Percentiles rank a stretch among this genome's conserved stretches.
phyloP scores from a whole-genome alignment of 208 protist species.

The Trypanosoma theileri region DNA sequence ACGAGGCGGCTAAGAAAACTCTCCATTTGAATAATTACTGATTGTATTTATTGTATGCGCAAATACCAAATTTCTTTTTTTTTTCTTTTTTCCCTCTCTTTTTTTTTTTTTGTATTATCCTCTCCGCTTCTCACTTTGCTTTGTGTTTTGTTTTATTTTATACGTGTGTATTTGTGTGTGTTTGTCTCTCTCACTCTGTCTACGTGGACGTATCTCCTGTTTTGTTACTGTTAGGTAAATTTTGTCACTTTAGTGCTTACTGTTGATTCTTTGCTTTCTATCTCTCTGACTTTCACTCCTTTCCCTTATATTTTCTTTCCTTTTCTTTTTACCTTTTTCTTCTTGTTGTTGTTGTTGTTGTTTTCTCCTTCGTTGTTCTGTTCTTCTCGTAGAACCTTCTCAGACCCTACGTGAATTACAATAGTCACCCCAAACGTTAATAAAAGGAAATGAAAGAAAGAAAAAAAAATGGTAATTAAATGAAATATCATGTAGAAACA shows the following conservation, averaged over 20 bases:
- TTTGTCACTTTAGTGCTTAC: too few relatives aligned
- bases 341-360: not conserved
- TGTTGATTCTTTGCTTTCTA: not conserved
- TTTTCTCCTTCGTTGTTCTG: constrained; percentile 4
- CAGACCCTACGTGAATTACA: too few relatives aligned
- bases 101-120: constrained; percentile 6
- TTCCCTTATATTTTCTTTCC: not conserved
- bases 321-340: not conserved
- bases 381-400: not conserved
- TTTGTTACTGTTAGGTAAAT: too few relatives aligned
- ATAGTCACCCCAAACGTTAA: too few relatives aligned
- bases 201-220: too few relatives aligned
- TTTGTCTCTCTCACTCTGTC: constrained; percentile 7
- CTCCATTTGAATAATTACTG: constrained; percentile 24
- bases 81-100: not conserved
- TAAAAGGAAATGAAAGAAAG: not conserved
- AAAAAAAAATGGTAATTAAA: constrained; percentile 21
- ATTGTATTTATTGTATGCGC: too few relatives aligned
- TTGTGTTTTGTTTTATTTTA: constrained; percentile 15
- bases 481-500: constrained; percentile 17
- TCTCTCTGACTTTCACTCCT: not conserved
- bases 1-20: constrained; percentile 34
- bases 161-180: constrained; percentile 1
- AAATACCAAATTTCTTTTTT: not conserved
- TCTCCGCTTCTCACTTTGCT: not conserved